phyloP scores from a whole-genome alignment of 2,329 filamentous ascomycete species.

The Scleromitrula shiraiana region DNA sequence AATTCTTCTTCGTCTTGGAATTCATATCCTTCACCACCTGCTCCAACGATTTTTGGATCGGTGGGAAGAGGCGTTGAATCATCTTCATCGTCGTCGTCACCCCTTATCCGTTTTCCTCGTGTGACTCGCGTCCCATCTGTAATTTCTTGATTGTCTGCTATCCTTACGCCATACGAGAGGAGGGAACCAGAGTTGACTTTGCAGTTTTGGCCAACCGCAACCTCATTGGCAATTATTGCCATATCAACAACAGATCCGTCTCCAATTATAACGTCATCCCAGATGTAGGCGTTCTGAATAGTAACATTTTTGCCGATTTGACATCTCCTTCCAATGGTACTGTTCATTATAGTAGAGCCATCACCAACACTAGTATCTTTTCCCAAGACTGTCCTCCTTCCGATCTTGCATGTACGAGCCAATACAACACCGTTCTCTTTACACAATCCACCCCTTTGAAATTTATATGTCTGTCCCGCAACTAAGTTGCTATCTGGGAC shows the following conservation, averaged over 20 bases:
- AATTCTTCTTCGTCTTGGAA: constrained; percentile 53
- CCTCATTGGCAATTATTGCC: constrained; percentile 70
- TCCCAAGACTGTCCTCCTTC: constrained; percentile 66
- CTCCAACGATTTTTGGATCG: constrained; percentile 48
- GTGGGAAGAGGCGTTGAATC: constrained; percentile 28
- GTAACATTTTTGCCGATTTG: constrained; percentile 77
- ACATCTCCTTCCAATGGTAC: constrained; percentile 76
- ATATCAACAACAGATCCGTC: constrained; percentile 64
- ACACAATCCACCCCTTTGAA: constrained; percentile 62
- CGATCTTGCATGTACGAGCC: constrained; percentile 62
- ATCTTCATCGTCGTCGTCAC: constrained; percentile 31
- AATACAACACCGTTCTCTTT: constrained; percentile 72
- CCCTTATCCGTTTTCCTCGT: constrained; percentile 33
- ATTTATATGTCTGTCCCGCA: constrained; percentile 66
- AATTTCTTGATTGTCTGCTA: constrained; percentile 53
- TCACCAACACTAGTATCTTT: constrained; percentile 67
- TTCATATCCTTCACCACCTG: constrained; percentile 52
- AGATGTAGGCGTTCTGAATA: constrained; percentile 75
- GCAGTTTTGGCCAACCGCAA: constrained; percentile 62
- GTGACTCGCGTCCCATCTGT: constrained; percentile 33
- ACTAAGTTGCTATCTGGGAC: constrained; percentile 84
- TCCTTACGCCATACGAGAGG: constrained; percentile 68
- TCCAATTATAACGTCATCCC: constrained; percentile 73
- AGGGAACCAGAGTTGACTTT: constrained; percentile 65
- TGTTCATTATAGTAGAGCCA: constrained; percentile 61